Percentiles rank a stretch among this genome's conserved stretches.
Conservation (phyloP, 495 filamentous ascomycete genomes). For the Friedmanniomyces endolithicus region DNA sequence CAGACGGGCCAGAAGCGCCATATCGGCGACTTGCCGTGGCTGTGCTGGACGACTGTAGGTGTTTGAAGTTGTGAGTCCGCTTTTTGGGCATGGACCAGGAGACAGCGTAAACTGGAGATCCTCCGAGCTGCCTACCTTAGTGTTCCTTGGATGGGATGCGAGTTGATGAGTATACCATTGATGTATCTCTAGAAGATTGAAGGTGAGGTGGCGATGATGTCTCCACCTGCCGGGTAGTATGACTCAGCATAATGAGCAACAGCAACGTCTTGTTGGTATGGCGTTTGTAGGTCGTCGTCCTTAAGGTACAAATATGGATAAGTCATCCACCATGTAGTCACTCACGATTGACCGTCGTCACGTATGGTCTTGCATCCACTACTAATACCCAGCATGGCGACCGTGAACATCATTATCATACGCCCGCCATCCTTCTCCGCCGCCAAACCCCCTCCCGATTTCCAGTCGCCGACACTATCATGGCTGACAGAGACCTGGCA, state of each 20-base stretch:
- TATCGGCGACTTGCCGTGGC: constrained; percentile 12
- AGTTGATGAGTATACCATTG: too few relatives aligned
- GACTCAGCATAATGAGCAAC: constrained; percentile 1
- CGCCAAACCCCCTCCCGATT: constrained; percentile 16
- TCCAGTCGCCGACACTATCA: constrained; percentile 39
- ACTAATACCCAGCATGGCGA: background rate
- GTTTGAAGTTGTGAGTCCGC: constrained; percentile 22
- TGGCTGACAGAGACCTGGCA: constrained; percentile 60
- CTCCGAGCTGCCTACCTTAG: background rate
- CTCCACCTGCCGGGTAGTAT: background rate
- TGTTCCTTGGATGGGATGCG: background rate
- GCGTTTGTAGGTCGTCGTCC: too few relatives aligned
- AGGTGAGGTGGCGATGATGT: background rate
- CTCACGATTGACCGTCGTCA: background rate
- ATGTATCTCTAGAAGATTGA: too few relatives aligned
- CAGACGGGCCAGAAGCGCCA: background rate
- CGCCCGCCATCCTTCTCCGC: constrained; percentile 21
- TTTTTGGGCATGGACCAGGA: constrained; percentile 29
- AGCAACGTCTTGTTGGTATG: too few relatives aligned
- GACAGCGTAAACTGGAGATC: background rate
- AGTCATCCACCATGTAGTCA: background rate
- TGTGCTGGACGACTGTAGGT: constrained; percentile 20
- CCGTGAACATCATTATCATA: constrained; percentile 5
- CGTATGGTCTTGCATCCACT: background rate
- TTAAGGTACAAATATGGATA: too few relatives aligned